Evolutionary conservation across 1,139 yeast genomes (phyloP).

Genomic region (Geotrichum candidum): DNA sequence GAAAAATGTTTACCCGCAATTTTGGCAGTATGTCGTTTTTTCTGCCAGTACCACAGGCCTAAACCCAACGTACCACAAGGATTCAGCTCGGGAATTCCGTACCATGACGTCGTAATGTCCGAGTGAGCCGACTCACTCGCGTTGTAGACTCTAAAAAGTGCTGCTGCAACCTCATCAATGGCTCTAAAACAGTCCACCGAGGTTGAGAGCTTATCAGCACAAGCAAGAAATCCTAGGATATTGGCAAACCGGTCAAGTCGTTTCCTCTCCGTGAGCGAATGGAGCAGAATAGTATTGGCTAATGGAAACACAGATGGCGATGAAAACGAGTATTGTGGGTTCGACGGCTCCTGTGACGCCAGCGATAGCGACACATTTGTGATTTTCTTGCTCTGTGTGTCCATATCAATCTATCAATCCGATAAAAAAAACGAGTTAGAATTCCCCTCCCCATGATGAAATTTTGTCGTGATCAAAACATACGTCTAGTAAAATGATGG

Average conservation of each 20-base stretch:
- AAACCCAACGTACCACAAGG: constrained; percentile 31
- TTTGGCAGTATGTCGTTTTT: constrained; percentile 5
- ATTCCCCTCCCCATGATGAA: background rate
- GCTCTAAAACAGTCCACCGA: constrained; percentile 34
- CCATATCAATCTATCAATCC: constrained; percentile 21
- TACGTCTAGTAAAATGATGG: constrained; percentile 34
- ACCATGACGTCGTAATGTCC: constrained; percentile 16
- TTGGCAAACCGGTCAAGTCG: constrained; percentile 31
- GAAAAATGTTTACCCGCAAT: background rate
- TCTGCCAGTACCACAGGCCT: constrained; percentile 32
- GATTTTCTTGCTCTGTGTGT: constrained; percentile 19
- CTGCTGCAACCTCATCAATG: constrained; percentile 31
- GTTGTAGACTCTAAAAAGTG: constrained; percentile 26
- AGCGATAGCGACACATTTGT: constrained; percentile 26
- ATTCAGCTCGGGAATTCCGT: constrained; percentile 32
- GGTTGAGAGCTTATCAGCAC: constrained; percentile 31
- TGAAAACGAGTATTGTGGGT: constrained; percentile 27
- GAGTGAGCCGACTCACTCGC: constrained; percentile 5
- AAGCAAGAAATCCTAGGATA: constrained; percentile 30
- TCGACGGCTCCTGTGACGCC: constrained; percentile 28
- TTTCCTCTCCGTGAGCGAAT: constrained; percentile 26
- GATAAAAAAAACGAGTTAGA: background rate
- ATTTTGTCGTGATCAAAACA: constrained; percentile 15
- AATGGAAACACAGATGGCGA: constrained; percentile 25
- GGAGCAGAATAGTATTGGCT: constrained; percentile 27